Evolutionary conservation across 495 filamentous ascomycete species (phyloP).

Genomic region (Neurospora pannonica): DNA sequence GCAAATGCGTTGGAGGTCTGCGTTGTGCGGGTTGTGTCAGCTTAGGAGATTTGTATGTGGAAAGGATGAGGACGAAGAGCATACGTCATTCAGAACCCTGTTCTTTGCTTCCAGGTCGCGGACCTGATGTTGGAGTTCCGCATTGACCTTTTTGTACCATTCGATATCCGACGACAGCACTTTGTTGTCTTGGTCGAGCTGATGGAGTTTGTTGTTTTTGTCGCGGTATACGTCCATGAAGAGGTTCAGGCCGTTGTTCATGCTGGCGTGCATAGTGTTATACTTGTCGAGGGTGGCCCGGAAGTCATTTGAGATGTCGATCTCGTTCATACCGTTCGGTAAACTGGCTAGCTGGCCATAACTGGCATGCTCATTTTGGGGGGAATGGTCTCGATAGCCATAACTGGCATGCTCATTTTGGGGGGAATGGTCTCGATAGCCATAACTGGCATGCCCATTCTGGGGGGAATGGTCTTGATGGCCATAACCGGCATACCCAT

Average conservation of each 20-base stretch:
- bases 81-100: not conserved
- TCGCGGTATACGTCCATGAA: not conserved
- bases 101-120: not conserved
- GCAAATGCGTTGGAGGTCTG: conserved; percentile 11
- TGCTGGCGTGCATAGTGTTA: not conserved
- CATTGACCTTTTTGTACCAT: not conserved
- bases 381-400: not conserved
- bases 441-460: not conserved
- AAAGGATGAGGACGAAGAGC: not conserved
- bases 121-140: not conserved
- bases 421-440: not conserved
- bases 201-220: not conserved
- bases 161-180: not conserved
- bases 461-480: not conserved
- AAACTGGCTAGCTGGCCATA: not conserved
- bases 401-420: not conserved
- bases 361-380: not conserved
- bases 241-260: not conserved
- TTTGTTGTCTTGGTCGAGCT: not conserved
- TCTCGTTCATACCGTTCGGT: not conserved
- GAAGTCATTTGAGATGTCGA: not conserved
- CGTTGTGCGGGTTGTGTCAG: not conserved
- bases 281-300: not conserved
- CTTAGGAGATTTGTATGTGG: not conserved
- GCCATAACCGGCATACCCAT: not conserved